Conservation (phyloP, 2,329 filamentous ascomycete species). For the Sclerotinia subarctica region DNA sequence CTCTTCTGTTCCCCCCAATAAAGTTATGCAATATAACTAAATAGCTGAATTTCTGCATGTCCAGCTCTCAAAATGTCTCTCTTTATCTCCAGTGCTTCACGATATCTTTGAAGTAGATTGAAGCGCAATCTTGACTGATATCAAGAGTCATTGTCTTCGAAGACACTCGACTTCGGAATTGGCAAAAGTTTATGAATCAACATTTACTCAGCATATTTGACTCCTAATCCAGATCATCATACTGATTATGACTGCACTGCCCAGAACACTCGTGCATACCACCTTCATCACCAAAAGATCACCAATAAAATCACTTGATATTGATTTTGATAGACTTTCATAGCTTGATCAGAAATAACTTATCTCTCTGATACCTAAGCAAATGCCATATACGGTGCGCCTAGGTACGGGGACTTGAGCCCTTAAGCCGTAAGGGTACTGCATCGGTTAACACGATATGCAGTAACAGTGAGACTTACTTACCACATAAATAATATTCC, state of each 20-base stretch:
- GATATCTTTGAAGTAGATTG: too few relatives aligned
- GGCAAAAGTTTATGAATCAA: not conserved
- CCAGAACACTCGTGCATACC: not conserved
- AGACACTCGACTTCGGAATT: not conserved
- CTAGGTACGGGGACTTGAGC: not conserved
- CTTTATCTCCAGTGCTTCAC: not conserved
- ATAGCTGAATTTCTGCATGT: not conserved
- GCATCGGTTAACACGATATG: too few relatives aligned
- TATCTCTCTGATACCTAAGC: not conserved
- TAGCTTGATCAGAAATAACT: too few relatives aligned
- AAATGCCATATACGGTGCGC: too few relatives aligned
- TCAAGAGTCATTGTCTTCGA: not conserved
- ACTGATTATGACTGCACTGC: not conserved
- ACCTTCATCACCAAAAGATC: not conserved
- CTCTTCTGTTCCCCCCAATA: too few relatives aligned
- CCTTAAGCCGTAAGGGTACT: not conserved
- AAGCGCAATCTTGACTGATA: not conserved
- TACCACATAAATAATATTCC: too few relatives aligned
- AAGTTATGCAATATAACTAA: not conserved
- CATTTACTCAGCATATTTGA: not conserved
- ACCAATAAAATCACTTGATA: not conserved
- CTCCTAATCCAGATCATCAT: too few relatives aligned
- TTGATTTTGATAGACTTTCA: not conserved
- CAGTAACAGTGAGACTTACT: too few relatives aligned
- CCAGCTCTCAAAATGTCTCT: not conserved